These are phyloP conservation scores for Hanseniaspora singularis DNA, from an alignment of 805 yeast species.

Conservation along the genomic window DNA sequence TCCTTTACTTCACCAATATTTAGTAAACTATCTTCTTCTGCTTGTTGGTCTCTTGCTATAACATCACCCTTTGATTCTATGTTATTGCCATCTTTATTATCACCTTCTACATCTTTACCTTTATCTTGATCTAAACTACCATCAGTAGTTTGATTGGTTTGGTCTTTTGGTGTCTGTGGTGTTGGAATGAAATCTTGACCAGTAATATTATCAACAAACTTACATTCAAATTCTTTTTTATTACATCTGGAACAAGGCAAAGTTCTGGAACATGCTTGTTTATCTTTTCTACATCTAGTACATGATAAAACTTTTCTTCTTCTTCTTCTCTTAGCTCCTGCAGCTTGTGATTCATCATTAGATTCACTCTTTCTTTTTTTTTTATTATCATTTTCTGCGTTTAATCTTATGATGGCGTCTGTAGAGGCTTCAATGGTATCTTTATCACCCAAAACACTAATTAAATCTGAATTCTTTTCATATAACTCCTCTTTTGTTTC, in stretches of 20 bases:
- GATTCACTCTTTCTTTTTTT: not conserved
- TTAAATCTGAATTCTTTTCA: not conserved
- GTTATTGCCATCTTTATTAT: too few relatives aligned
- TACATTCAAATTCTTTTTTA: constrained; percentile 13
- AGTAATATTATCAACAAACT: constrained; percentile 13
- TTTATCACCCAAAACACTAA: constrained; percentile 3
- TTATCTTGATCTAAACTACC: not conserved
- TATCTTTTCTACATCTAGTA: constrained; percentile 14
- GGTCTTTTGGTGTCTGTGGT: too few relatives aligned
- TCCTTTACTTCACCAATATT: constrained; percentile 1
- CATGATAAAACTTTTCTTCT: constrained; percentile 14
- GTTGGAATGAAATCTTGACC: constrained; percentile 8
- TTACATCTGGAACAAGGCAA: constrained; percentile 14
- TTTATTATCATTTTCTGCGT: not conserved
- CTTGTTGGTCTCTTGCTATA: not conserved
- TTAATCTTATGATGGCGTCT: not conserved
- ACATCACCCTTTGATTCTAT: too few relatives aligned
- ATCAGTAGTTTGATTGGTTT: not conserved
- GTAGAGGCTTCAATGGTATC: not conserved
- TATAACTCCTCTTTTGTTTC: not conserved
- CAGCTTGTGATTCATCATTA: not conserved
- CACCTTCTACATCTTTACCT: not conserved
- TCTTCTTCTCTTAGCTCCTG: constrained; percentile 4
- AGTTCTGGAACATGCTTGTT: constrained; percentile 13
- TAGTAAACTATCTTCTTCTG: not conserved